These are phyloP conservation scores for Arachnomyces sp. DNA, from an alignment of 2,329 filamentous ascomycete genomes.

Conservation along the genomic window DNA sequence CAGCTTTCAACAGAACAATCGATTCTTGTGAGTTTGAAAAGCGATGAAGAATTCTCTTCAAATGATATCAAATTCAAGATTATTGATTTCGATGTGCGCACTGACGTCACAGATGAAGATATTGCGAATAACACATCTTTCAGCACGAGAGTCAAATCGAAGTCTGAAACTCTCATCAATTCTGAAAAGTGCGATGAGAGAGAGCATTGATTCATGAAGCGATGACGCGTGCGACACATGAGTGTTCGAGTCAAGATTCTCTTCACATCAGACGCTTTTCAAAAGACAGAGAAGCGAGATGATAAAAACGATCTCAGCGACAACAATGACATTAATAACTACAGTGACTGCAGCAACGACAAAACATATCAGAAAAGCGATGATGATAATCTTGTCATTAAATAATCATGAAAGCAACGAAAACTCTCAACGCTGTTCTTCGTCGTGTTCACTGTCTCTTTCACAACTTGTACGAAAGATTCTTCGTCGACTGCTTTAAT, in stretches of 20 bases:
- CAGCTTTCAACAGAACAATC: neutral
- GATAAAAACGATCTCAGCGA: neutral
- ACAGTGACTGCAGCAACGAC: neutral
- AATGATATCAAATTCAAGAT: neutral
- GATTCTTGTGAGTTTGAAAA: conserved; percentile 2
- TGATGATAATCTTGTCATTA: conserved; percentile 3
- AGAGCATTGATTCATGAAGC: neutral
- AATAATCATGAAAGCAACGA: neutral
- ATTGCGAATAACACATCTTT: neutral
- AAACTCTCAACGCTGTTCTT: conserved; percentile 2
- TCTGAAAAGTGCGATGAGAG: conserved; percentile 1
- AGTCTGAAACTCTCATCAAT: neutral
- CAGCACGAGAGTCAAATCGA: neutral
- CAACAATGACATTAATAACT: neutral
- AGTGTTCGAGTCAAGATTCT: neutral
- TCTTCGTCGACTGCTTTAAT: neutral
- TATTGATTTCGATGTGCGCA: neutral
- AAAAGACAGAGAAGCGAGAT: neutral
- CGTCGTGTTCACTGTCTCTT: conserved; percentile 1
- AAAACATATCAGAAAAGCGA: neutral
- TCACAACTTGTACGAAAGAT: neutral
- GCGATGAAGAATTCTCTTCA: conserved; percentile 1
- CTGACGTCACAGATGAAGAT: neutral
- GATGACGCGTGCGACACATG: neutral
- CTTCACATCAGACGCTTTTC: too few relatives aligned